Conservation (phyloP, 768 basidiomycete species). For the Agrocybe praecox region DNA sequence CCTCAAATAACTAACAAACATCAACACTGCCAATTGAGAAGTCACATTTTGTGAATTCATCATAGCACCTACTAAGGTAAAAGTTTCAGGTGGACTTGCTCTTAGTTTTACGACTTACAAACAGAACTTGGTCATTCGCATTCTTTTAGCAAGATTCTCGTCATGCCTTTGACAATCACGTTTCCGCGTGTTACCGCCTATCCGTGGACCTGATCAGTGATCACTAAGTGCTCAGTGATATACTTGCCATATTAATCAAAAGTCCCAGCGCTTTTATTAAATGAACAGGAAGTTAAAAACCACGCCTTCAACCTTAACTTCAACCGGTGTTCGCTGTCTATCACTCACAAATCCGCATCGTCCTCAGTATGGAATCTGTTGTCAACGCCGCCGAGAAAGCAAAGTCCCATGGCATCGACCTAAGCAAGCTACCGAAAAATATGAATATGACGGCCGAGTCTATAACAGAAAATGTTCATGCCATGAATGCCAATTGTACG, state of each 20-base stretch:
- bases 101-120: too few relatives aligned
- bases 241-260: too few relatives aligned
- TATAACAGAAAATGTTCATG: slow-evolving; percentile 43
- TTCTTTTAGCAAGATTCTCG: background rate
- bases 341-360: background rate
- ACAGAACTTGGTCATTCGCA: too few relatives aligned
- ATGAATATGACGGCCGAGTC: slow-evolving; percentile 42
- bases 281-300: background rate
- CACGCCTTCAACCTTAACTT: background rate
- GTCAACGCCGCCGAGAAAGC: slow-evolving; percentile 32
- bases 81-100: too few relatives aligned
- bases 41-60: too few relatives aligned
- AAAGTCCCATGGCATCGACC: slow-evolving; percentile 36
- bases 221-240: too few relatives aligned
- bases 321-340: background rate
- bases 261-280: background rate
- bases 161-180: background rate
- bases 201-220: too few relatives aligned
- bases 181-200: background rate
- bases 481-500: slow-evolving; percentile 42
- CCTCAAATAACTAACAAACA: too few relatives aligned
- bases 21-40: too few relatives aligned
- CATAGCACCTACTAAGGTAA: too few relatives aligned
- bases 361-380: slow-evolving; percentile 24
- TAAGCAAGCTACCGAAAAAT: slow-evolving; percentile 41